phyloP scores from a whole-genome alignment of 75 land plant genomes.

The Cupressus sempervirens region DNA sequence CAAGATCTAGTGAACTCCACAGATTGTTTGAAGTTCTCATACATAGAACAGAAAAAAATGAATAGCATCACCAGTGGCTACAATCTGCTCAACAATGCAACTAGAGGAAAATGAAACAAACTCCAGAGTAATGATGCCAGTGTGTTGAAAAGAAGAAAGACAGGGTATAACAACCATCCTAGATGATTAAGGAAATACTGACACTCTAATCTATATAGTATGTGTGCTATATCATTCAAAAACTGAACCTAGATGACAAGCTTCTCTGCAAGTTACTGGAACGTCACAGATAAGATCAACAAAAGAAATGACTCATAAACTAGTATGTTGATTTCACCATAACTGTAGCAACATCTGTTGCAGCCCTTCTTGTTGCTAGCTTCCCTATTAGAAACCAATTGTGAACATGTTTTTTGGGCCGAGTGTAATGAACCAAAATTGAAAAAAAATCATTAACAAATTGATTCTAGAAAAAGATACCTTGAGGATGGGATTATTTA shows the following conservation, averaged over 20 bases:
- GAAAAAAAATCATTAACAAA: background rate
- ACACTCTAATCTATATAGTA: background rate
- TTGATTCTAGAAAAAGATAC: conserved; percentile 16
- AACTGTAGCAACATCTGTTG: conserved; percentile 66
- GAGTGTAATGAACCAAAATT: background rate
- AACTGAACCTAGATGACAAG: background rate
- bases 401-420: background rate
- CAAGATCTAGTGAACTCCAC: background rate
- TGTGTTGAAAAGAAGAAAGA: background rate
- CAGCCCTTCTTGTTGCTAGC: conserved; percentile 85
- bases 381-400: conserved; percentile 51
- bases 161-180: background rate
- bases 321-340: conserved; percentile 44
- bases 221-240: background rate
- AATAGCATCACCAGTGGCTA: conserved; percentile 58
- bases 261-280: background rate
- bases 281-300: background rate
- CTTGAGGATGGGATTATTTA: conserved; percentile 76
- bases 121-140: conserved; percentile 29
- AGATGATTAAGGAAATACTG: background rate
- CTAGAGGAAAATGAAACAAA: conserved; percentile 55
- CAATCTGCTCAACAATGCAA: conserved; percentile 77
- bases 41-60: conserved; percentile 89
- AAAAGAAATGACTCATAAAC: background rate
- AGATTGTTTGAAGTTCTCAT: conserved; percentile 12